These are phyloP conservation scores for Suillus decipiens DNA, from an alignment of 768 basidiomycete genomes.

Conservation along the genomic window DNA sequence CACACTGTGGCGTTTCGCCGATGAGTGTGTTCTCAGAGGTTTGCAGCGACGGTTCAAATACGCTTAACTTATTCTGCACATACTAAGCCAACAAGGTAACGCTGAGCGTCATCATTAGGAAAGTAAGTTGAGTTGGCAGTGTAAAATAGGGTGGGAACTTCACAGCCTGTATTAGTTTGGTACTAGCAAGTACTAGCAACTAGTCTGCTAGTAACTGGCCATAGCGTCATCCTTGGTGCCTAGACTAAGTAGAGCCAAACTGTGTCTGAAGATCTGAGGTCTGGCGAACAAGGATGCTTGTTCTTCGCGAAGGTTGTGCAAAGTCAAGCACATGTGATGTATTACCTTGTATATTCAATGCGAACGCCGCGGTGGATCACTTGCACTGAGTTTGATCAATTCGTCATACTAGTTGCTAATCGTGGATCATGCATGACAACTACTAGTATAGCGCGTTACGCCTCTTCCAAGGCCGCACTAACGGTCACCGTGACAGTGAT, in stretches of 20 bases:
- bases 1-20: not conserved
- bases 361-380: not conserved
- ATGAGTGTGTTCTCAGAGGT: not conserved
- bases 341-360: not conserved
- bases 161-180: not conserved
- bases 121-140: not conserved
- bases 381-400: not conserved
- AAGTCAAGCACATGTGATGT: not conserved
- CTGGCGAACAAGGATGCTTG: not conserved
- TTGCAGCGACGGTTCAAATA: not conserved
- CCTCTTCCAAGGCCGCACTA: not conserved
- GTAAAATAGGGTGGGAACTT: conserved; percentile 1
- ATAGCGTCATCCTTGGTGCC: not conserved
- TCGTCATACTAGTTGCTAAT: not conserved
- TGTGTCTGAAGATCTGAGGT: not conserved
- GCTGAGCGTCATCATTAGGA: too few relatives aligned
- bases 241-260: not conserved
- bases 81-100: not conserved
- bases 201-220: not conserved
- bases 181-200: not conserved
- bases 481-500: not conserved
- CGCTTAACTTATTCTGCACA: not conserved
- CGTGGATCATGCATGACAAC: not conserved
- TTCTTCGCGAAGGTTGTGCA: not conserved
- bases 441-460: not conserved